A percentile compares a stretch with the other conserved stretches of the same genome.
These are phyloP conservation scores for Geranium incanum DNA, from an alignment of 441 rosid genomes.

Conservation along the genomic window DNA sequence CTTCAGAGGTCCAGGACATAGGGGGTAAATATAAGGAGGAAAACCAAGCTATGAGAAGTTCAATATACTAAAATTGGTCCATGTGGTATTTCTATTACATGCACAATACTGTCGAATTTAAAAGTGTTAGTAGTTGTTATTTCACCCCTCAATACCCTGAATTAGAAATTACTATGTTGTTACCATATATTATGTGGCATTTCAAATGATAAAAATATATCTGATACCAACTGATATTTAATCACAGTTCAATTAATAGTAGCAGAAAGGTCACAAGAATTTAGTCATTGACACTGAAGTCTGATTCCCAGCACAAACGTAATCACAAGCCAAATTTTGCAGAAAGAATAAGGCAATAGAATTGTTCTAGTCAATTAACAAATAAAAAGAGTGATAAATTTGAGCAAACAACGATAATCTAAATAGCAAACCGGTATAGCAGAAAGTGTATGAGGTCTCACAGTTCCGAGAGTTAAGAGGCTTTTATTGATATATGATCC, in stretches of 20 bases:
- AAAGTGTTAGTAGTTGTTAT: not conserved
- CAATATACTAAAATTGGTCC: not conserved
- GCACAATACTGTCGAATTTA: not conserved
- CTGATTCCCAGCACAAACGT: not conserved
- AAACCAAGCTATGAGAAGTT: not conserved
- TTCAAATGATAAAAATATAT: not conserved
- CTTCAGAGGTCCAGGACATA: not conserved
- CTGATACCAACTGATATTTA: no score
- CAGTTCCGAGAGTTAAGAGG: constrained; percentile 96
- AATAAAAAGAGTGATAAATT: not conserved
- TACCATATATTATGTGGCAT: not conserved
- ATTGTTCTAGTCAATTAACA: not conserved
- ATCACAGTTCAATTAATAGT: not conserved
- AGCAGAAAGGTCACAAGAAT: not conserved
- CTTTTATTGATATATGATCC: constrained; percentile 98
- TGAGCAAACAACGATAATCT: not conserved
- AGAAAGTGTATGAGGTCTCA: constrained; percentile 33
- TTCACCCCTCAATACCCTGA: constrained; percentile 3
- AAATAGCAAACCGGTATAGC: not conserved
- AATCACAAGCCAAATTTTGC: not conserved
- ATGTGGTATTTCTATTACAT: not conserved
- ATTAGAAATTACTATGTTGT: not conserved
- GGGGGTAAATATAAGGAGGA: not conserved
- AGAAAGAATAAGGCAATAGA: not conserved
- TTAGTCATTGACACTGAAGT: not conserved